These are phyloP conservation scores for Carex myosuroides DNA, from an alignment of 176 grass and related monocot genomes.

Conservation along the genomic window DNA sequence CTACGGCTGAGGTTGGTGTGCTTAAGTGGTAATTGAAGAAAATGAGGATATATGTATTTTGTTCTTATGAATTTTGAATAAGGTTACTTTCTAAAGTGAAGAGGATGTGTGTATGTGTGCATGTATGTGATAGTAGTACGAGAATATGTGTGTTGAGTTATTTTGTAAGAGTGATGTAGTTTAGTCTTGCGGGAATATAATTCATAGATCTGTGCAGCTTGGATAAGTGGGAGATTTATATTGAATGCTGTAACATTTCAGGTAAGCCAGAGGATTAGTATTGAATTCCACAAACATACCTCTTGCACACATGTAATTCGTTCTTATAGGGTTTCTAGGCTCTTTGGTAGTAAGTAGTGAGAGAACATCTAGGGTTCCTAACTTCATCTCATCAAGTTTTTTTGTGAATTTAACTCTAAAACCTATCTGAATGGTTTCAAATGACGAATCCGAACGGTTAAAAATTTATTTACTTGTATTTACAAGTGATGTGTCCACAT, in stretches of 20 bases:
- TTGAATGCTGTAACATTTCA: background rate
- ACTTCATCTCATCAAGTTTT: too few species aligned
- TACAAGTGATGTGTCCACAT: too few species aligned
- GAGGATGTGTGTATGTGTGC: background rate
- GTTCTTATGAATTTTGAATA: constrained; percentile 5
- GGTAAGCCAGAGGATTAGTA: background rate
- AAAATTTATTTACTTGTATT: too few species aligned
- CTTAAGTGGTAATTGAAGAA: background rate
- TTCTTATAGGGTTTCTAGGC: too few species aligned
- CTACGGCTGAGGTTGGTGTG: background rate
- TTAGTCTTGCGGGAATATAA: background rate
- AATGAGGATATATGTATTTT: constrained; percentile 1
- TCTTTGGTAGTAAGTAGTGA: too few species aligned
- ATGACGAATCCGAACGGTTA: too few species aligned
- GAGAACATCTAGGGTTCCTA: too few species aligned
- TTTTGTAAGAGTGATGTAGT: background rate
- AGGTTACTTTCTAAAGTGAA: background rate
- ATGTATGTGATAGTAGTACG: background rate
- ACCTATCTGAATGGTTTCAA: too few species aligned
- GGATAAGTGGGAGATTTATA: background rate
- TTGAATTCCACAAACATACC: too few species aligned
- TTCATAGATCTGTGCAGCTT: background rate
- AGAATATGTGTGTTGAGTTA: background rate
- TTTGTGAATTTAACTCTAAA: too few species aligned
- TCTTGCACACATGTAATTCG: too few species aligned